Evolutionary conservation across 768 basidiomycete species (phyloP), one percentile per base, ranked within the genome.

Genomic region (Phylloporus sp.): DNA sequence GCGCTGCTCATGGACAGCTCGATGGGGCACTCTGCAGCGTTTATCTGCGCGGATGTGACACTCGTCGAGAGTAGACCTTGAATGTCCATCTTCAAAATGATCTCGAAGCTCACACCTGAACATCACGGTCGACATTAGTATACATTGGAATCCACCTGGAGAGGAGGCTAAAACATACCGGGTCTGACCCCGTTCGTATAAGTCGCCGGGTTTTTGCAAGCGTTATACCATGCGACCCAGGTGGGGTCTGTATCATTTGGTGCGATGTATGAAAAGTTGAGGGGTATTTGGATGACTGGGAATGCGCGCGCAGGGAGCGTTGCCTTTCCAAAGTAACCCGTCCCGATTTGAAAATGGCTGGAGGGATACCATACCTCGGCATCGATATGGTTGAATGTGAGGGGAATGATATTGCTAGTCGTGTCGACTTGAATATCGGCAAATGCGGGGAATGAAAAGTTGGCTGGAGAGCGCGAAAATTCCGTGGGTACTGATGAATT

Each of bases 371-470:
- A 90, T 3, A 95, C 70, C 23, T 74, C 62, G 0, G 87, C 92
- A 40, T 72, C 69, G 38, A 96, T 70, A 53, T 75, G 69, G 29
- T 71, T 79, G 70, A 94, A 83, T 29, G 77, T 81, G 38, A 93
- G 62, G 5, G 93, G 92, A 11, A 95, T 71, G 60, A 80, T 87
- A 58, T 87, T 93, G 56, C 69, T 68, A 13, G 68, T 70, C 9
- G 90, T 91, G 67, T 95, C 80, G 39, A 89, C 74, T 67, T 90
- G 77, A 10, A 97, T 70, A 18, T 83, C 74, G 15, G 90, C 80
- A 35, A 74, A 72, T 1, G 83, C 89, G 4, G 86, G 79, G 74
- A 97, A 97, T 28, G 85, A 80, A 67, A 95, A 97, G 67, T 95
- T 95, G 44, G 93, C 83, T 0, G 91, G 92, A 2, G 72, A 65